These are phyloP conservation scores for Beauveria caledonica DNA, from an alignment of 2,329 filamentous ascomycete species.

Conservation along the genomic window DNA sequence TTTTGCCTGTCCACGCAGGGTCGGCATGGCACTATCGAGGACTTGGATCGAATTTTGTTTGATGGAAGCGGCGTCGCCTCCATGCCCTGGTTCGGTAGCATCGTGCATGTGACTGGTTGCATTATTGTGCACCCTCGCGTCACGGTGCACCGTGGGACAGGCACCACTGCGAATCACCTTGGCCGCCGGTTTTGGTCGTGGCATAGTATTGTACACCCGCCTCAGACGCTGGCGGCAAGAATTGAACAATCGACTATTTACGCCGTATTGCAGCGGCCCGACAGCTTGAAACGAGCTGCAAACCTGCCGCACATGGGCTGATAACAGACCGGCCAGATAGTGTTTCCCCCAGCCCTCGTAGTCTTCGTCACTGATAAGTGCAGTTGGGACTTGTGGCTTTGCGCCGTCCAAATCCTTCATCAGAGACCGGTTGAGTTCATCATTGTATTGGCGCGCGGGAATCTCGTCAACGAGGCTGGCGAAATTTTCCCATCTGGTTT, in stretches of 20 bases:
- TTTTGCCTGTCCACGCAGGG: neutral
- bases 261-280: neutral
- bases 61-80: neutral
- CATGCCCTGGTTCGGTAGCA: neutral
- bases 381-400: neutral
- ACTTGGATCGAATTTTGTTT: neutral
- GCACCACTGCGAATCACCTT: neutral
- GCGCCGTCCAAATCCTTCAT: neutral
- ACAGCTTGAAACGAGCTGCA: neutral
- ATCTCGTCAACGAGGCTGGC: neutral
- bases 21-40: neutral
- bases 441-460: neutral
- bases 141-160: neutral
- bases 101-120: neutral
- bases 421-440: neutral
- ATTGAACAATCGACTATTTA: neutral
- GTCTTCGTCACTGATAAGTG: neutral
- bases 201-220: neutral
- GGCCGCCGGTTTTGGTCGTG: neutral
- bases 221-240: neutral
- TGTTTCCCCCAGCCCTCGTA: neutral
- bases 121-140: neutral
- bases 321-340: neutral
- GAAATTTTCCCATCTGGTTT: neutral
- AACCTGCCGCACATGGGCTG: neutral